phyloP scores from a whole-genome alignment of 176 grass and related monocot genomes.

The Hordeum vulgare region MorexV3_pseudomolecules_assembly NC_058520.1:611362206-611362705 shows the following conservation, averaged over 20 bases:
- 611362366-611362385: background rate
- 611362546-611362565: too few species aligned
- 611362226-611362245: background rate
- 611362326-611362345: background rate
- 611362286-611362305: background rate
- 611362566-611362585: too few species aligned
- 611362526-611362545: too few species aligned
- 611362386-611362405: background rate
- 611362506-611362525: too few species aligned
- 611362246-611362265: background rate
- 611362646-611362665: background rate
- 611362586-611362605: too few species aligned
- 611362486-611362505: too few species aligned
- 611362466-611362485: too few species aligned
- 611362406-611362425: background rate
- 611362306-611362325: background rate
- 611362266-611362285: background rate
- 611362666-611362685: background rate
- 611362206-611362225: background rate
- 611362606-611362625: background rate
- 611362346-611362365: background rate
- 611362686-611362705: too few species aligned
- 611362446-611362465: background rate
- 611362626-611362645: background rate
- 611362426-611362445: background rate